Conservation (phyloP, 2,329 filamentous ascomycete species). For the Colletotrichum sansevieriae region DNA sequence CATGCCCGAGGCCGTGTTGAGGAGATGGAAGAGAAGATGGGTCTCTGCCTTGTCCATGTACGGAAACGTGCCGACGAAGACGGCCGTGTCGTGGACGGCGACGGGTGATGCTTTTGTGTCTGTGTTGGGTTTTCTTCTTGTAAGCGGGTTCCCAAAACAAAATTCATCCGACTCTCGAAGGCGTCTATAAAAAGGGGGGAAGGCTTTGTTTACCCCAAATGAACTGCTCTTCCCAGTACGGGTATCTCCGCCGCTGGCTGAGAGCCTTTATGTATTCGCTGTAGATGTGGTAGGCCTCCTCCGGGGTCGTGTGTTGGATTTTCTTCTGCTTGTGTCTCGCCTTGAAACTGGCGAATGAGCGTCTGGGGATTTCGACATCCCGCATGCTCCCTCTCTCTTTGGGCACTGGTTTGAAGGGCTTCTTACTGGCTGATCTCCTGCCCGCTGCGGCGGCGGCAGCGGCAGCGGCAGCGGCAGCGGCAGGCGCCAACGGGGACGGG, state of each 20-base stretch:
- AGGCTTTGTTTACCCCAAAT: slow-evolving; percentile 6
- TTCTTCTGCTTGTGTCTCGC: background rate
- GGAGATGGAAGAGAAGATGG: slow-evolving; percentile 42
- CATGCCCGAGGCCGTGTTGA: slow-evolving; percentile 50
- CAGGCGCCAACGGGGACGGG: background rate
- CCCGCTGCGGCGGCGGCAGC: background rate
- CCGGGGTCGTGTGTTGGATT: background rate
- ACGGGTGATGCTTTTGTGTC: slow-evolving; percentile 8
- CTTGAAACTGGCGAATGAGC: slow-evolving; percentile 16
- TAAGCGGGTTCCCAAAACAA: too few relatives aligned
- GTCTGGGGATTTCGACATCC: background rate
- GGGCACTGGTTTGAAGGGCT: background rate
- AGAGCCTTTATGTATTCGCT: slow-evolving; percentile 8
- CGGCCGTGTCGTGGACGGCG: slow-evolving; percentile 28
- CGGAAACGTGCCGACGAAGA: background rate
- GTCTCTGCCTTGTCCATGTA: slow-evolving; percentile 1
- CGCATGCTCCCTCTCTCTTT: background rate
- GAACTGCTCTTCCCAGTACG: slow-evolving; percentile 18
- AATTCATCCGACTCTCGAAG: background rate
- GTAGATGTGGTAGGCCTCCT: slow-evolving; percentile 26
- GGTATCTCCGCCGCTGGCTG: background rate
- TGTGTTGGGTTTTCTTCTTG: slow-evolving; percentile 3
- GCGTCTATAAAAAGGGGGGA: background rate
- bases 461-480: slow-evolving; percentile 2
- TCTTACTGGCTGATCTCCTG: slow-evolving; percentile 1